Conservation (phyloP, 1,284 basidiomycete genomes). For the Microbotryum silenes-acaulis region DNA sequence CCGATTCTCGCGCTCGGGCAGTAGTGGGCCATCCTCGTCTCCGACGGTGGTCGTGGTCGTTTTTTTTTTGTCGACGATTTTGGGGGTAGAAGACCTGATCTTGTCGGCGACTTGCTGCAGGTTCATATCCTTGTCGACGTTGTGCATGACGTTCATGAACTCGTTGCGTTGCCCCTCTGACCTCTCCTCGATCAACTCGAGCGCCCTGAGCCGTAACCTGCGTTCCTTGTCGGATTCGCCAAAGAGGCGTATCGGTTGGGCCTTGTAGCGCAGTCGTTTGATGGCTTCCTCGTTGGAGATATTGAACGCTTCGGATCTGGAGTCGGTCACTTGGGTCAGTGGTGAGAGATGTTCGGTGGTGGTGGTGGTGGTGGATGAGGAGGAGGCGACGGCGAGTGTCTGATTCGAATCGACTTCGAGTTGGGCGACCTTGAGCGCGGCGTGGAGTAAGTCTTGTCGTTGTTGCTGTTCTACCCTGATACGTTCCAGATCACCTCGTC, state of each 20-base stretch:
- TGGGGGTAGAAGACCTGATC: conserved; percentile 20
- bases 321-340: conserved; percentile 3
- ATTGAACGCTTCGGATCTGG: conserved; percentile 58
- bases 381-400: not conserved
- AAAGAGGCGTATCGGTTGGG: conserved; percentile 90
- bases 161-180: conserved; percentile 66
- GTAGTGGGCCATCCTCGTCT: conserved; percentile 13
- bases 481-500: conserved; percentile 61
- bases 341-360: not conserved
- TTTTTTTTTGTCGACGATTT: conserved; percentile 33
- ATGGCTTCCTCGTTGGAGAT: conserved; percentile 89
- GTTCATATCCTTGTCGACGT: conserved; percentile 61
- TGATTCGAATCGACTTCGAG: conserved; percentile 36
- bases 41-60: not conserved
- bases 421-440: conserved; percentile 32
- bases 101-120: conserved; percentile 57
- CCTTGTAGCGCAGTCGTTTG: conserved; percentile 76
- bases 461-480: conserved; percentile 62
- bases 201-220: conserved; percentile 74
- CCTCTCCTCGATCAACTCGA: conserved; percentile 88
- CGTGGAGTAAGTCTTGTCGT: not conserved
- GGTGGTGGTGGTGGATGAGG: not conserved
- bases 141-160: conserved; percentile 85
- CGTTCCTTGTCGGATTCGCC: conserved; percentile 92
- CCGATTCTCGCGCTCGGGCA: conserved; percentile 9